Conservation (phyloP, 2,329 filamentous ascomycete species). For the Huntiella abstrusa region DNA sequence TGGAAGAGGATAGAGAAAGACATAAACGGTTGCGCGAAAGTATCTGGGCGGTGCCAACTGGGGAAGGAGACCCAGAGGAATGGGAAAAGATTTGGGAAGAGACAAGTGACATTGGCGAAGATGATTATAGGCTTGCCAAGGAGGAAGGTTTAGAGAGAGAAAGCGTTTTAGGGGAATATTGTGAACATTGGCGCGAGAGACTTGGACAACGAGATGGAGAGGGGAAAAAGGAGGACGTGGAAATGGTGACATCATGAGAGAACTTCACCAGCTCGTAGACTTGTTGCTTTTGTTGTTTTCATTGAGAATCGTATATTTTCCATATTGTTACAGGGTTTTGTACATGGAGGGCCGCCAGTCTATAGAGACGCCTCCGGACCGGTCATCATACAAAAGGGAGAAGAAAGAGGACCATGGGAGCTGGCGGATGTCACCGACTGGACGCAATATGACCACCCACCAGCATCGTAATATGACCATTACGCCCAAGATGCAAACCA, state of each 20-base stretch:
- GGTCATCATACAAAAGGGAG: not conserved
- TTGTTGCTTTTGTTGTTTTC: not conserved
- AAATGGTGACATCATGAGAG: not conserved
- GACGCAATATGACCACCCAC: no score
- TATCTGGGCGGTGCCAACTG: constrained; percentile 70
- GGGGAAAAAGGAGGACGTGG: not conserved
- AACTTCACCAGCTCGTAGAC: not conserved
- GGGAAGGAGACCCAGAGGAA: constrained; percentile 41
- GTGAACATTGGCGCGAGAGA: constrained; percentile 10
- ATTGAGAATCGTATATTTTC: constrained; percentile 11
- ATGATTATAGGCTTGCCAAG: constrained; percentile 57
- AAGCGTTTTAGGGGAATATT: constrained; percentile 14
- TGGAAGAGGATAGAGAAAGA: constrained; percentile 88
- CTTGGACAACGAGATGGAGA: not conserved
- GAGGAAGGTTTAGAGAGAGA: constrained; percentile 47
- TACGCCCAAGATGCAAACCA: no score
- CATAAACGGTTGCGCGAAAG: constrained; percentile 84
- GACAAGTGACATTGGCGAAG: constrained; percentile 67
- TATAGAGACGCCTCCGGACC: not conserved
- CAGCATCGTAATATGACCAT: no score
- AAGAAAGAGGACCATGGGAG: not conserved
- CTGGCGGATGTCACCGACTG: not conserved
- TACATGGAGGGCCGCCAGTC: constrained; percentile 18
- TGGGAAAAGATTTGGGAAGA: constrained; percentile 73
- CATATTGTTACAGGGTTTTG: constrained; percentile 16